A percentile compares a stretch with the other conserved stretches of the same genome.
phyloP scores from a whole-genome alignment of 768 basidiomycete species.

The Russula compacta region DNA sequence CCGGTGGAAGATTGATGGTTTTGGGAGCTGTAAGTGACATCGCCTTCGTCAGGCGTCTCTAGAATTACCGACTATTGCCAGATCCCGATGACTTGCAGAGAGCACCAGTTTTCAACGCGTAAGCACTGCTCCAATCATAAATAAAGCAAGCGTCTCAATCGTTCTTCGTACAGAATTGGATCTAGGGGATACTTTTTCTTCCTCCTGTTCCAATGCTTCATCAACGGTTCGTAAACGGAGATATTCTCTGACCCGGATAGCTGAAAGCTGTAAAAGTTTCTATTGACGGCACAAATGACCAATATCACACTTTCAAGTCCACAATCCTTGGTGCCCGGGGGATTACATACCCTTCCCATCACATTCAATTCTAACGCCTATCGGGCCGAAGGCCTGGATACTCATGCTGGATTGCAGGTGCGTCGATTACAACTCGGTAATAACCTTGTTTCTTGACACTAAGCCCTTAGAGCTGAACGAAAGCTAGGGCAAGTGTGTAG shows the following conservation, averaged over 20 bases:
- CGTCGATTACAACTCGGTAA: conserved; percentile 21
- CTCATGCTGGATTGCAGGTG: conserved; percentile 79
- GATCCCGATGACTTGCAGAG: conserved; percentile 76
- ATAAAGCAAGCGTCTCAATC: background rate
- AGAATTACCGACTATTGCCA: conserved; percentile 23
- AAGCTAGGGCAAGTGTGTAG: conserved; percentile 78
- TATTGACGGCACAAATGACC: conserved; percentile 63
- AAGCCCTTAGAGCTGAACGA: conserved; percentile 64
- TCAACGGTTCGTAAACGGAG: conserved; percentile 45
- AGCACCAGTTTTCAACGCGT: conserved; percentile 67
- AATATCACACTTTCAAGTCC: conserved; percentile 57
- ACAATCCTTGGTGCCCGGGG: conserved; percentile 69
- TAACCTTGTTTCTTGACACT: conserved; percentile 6
- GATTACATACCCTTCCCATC: conserved; percentile 73
- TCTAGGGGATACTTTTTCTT: conserved; percentile 85
- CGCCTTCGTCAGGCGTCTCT: background rate
- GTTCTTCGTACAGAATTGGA: conserved; percentile 50
- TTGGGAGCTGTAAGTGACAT: conserved; percentile 63
- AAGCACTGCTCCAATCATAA: conserved; percentile 19
- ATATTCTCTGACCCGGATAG: conserved; percentile 4
- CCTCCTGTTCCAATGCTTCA: conserved; percentile 89
- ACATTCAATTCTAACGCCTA: conserved; percentile 71
- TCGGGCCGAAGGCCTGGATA: conserved; percentile 71
- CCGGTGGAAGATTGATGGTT: conserved; percentile 58
- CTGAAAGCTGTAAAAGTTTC: conserved; percentile 37